phyloP scores from a whole-genome alignment of 148 eudicot genomes.

The Pharnaceum exiguum region DNA sequence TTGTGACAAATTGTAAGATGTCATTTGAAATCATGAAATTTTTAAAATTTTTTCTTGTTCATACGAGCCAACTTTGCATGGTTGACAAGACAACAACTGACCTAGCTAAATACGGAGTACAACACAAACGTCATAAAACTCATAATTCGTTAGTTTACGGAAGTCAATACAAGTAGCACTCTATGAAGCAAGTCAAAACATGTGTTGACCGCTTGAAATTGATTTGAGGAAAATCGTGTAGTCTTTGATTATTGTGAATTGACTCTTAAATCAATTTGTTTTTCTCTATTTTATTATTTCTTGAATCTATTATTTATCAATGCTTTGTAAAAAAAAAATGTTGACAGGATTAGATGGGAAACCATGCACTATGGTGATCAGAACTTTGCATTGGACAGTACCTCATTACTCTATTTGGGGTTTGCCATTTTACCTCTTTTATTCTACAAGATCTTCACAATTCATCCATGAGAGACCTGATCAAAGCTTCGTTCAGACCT shows the following conservation, averaged over 20 bases:
- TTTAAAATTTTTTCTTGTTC: too few relatives aligned
- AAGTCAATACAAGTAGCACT: too few relatives aligned
- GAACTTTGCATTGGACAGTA: constrained; percentile 93
- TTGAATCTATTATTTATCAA: not conserved
- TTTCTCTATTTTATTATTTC: not conserved
- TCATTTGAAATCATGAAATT: too few relatives aligned
- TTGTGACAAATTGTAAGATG: too few relatives aligned
- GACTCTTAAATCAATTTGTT: not conserved
- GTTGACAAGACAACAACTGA: too few relatives aligned
- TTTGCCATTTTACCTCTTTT: constrained; percentile 90
- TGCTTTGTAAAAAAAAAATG: not conserved
- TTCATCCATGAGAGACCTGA: constrained; percentile 80
- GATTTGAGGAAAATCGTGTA: too few relatives aligned
- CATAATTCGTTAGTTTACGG: too few relatives aligned
- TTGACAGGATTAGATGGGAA: constrained; percentile 32
- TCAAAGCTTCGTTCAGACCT: constrained; percentile 43
- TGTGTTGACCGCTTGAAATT: constrained; percentile 1
- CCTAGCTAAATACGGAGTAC: too few relatives aligned
- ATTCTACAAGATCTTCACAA: constrained; percentile 87
- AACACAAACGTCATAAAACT: too few relatives aligned
- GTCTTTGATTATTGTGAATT: too few relatives aligned
- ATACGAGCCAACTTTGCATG: too few relatives aligned
- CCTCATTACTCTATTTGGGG: constrained; percentile 96
- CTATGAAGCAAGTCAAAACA: not conserved
- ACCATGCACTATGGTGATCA: constrained; percentile 80